Evolutionary conservation across 352 stramenopile species (phyloP).

Genomic region (Phytophthora pinifolia): DNA sequence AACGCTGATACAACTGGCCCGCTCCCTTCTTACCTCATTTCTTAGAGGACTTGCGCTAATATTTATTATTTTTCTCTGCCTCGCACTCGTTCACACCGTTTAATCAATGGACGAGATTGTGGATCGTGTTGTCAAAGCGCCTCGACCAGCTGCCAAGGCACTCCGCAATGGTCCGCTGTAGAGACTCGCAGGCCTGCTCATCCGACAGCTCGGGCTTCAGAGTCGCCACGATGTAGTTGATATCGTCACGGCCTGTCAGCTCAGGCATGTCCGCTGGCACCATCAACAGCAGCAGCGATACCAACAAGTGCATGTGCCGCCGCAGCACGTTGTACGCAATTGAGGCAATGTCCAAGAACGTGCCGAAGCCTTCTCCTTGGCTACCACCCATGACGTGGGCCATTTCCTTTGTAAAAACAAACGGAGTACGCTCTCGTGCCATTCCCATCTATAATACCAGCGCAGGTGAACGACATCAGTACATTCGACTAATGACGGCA

Average conservation of each 20-base stretch:
- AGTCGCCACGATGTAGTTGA: slow-evolving; percentile 78
- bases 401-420: slow-evolving; percentile 89
- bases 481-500: background rate
- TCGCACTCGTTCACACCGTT: too few species aligned
- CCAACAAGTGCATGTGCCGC: slow-evolving; percentile 82
- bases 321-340: slow-evolving; percentile 73
- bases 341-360: slow-evolving; percentile 63
- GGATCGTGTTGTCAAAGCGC: slow-evolving; percentile 84
- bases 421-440: slow-evolving; percentile 72
- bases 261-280: slow-evolving; percentile 83
- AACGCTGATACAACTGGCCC: too few species aligned
- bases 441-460: slow-evolving; percentile 54
- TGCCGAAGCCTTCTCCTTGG: slow-evolving; percentile 55
- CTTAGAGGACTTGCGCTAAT: too few species aligned
- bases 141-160: slow-evolving; percentile 80
- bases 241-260: slow-evolving; percentile 70
- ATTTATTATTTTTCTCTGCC: too few species aligned
- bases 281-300: slow-evolving; percentile 81
- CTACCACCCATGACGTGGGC: slow-evolving; percentile 73
- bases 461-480: too few species aligned
- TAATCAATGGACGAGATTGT: slow-evolving; percentile 31
- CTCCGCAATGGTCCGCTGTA: slow-evolving; percentile 62
- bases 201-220: slow-evolving; percentile 63
- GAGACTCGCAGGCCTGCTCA: slow-evolving; percentile 51
- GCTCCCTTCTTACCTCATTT: too few species aligned